Evolutionary conservation across 169 alveolate genomes (phyloP), one percentile per base, ranked within the genome.

Genomic region (Babesia divergens): DNA sequence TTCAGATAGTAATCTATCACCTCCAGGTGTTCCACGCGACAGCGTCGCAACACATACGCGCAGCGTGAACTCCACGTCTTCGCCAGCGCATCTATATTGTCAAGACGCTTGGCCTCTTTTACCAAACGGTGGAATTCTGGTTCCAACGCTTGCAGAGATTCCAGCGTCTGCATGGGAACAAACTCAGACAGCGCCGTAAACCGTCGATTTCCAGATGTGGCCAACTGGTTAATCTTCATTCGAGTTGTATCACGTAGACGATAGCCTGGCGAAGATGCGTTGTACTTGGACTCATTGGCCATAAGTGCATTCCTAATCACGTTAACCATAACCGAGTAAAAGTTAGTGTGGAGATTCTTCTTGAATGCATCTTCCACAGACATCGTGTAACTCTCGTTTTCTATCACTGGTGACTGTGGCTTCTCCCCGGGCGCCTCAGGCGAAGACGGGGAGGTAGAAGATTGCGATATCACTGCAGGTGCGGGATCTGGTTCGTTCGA

Each of bases 81-180:
- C n/a, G 81, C 81, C 38, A 66, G 22, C 7, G 65, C 35, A 16
- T 49, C 70, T n/a, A 67, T 46, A 31, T 59, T 50, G 38, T 50
- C 59, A 22, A 24, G 16, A 28, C 37, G 38, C 40, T 38, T 65
- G 38, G 58, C 52, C 70, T 76, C 85, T 43, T 66, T 76, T 11
- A 76, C 79, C 35, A 76, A 46, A 28, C 85, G 62, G 47, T 76
- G 55, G 72, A 76, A 76, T 74, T 76, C 85, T 8, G 85, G 85
- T 50, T 76, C 85, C 31, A 76, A 59, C 50, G 85, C 74, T 59
- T 76, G 85, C 28, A 76, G 81, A 11, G 81, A 65, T n/a, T 76
- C 85, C 29, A 76, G 80, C 64, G 29, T 44, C 74, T 76, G 59
- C 85, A 76, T 76, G 59, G 77, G 69, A 32, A 76, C 71, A 42